Evolutionary conservation across 1,284 basidiomycete genomes (phyloP).

Genomic region (Cryptococcus sp.): DNA sequence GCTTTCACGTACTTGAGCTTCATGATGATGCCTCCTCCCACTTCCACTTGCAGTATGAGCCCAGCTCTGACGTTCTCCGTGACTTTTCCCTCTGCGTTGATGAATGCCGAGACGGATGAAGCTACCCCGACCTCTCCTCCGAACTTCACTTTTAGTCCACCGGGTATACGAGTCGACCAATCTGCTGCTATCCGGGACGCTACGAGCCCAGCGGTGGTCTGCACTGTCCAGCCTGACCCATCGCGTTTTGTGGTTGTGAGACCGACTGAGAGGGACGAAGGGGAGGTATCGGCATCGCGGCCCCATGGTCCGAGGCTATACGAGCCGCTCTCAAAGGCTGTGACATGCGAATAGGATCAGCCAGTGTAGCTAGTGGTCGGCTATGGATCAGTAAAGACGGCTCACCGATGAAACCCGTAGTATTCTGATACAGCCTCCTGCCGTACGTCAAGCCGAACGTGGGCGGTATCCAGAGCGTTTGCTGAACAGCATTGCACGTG

Average conservation of each 20-base stretch:
- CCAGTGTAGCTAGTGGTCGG: neutral
- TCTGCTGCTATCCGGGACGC: conserved; percentile 48
- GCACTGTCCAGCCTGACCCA: conserved; percentile 50
- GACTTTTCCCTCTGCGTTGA: conserved; percentile 45
- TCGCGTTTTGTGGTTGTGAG: conserved; percentile 38
- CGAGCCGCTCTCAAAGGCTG: conserved; percentile 54
- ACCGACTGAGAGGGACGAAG: conserved; percentile 47
- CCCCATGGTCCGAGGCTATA: conserved; percentile 56
- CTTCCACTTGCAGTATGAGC: conserved; percentile 34
- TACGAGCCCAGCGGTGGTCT: conserved; percentile 43
- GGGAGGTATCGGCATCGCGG: conserved; percentile 23
- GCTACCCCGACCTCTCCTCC: conserved; percentile 44
- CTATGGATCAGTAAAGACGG: neutral
- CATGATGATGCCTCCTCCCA: conserved; percentile 42
- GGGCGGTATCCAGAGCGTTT: conserved; percentile 50
- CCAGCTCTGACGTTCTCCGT: conserved; percentile 43
- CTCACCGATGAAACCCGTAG: conserved; percentile 53
- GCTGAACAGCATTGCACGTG: conserved; percentile 47
- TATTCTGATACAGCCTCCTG: conserved; percentile 50
- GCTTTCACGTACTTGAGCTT: conserved; percentile 30
- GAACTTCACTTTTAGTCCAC: conserved; percentile 55
- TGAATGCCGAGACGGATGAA: conserved; percentile 39
- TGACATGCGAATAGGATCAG: neutral
- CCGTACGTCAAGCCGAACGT: conserved; percentile 55
- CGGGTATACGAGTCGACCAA: conserved; percentile 52